Evolutionary conservation across 225 moss, liverwort and hornwort species (phyloP).

Genomic region (Rhytidiadelphus loreus): DNA sequence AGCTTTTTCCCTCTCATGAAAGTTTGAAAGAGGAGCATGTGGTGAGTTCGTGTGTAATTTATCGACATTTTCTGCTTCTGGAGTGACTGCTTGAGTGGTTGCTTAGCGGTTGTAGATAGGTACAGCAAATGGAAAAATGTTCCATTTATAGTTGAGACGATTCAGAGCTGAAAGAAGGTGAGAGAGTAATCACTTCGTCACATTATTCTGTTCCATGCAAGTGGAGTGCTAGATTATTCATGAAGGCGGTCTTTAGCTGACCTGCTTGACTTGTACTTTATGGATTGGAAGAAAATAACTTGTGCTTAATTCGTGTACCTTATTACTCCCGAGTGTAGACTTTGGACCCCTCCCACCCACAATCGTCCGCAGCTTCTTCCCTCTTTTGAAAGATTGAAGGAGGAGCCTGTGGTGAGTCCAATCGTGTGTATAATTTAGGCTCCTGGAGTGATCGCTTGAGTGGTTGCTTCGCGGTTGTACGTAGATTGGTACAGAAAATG

Average conservation of each 20-base stretch:
- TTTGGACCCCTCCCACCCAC: background rate
- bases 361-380: background rate
- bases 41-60: background rate
- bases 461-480: background rate
- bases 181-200: background rate
- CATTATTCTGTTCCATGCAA: background rate
- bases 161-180: background rate
- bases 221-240: background rate
- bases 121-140: background rate
- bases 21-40: background rate
- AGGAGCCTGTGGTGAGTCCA: background rate
- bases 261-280: slow-evolving; percentile 10
- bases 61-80: background rate
- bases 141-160: background rate
- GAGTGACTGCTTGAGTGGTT: background rate
- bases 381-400: background rate
- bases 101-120: background rate
- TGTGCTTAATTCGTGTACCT: background rate
- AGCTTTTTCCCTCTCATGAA: background rate
- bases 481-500: background rate
- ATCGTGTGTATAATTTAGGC: background rate
- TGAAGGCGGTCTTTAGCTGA: background rate
- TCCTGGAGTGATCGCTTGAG: background rate
- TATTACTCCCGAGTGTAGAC: background rate
- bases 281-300: background rate